Evolutionary conservation across 2,329 filamentous ascomycete genomes (phyloP), one percentile per base, ranked within the genome.

Genomic region (Stachybotrys chartarum): DNA sequence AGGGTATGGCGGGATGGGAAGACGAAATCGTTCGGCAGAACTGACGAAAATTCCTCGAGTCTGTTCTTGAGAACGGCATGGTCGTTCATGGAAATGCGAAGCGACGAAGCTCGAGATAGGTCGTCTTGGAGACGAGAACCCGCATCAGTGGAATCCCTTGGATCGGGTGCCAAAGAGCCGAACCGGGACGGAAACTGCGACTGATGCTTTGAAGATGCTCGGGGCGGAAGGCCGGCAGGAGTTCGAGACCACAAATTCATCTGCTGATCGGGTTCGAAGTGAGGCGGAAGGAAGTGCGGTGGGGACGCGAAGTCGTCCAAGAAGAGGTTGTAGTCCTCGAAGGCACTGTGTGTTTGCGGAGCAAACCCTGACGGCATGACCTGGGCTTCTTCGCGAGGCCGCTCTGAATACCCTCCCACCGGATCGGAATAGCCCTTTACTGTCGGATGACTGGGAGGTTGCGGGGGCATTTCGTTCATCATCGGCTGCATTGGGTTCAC

Each of bases 1-100:
- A 90, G 67, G 0, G 87, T 87, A 60, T 88, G 80, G 3, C 86
- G 79, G 5, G 86, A 88, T 1, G 87, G 86, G 52, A 90, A 81
- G 3, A 83, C 78, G 60, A 90, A 90, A 60, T 84, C 82, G 53
- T 71, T 74, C 0, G 84, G 81, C 24, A 87, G 67, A 5, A 85
- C 79, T 1, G 78, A 74, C 1, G 81, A 81, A 59, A 86, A 87
- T 57, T 85, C 82, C 18, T 82, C 77, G 0, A 87, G 68, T n/a
- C 81, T 77, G 55, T 75, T 80, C 63, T 81, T 80, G 54, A 86
- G 83, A 11, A 76, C 70, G 5, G 72, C 75, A 62, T 84, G 78
- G 59, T 84, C 82, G 55, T 72, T 73, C 10, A 75, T 75, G 17
- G 79, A 83, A 44, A 84, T 80, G 69, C 80, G 61, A 70, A 79